Conservation (phyloP, 148 eudicot species). For the Talinum fruticosum region DNA sequence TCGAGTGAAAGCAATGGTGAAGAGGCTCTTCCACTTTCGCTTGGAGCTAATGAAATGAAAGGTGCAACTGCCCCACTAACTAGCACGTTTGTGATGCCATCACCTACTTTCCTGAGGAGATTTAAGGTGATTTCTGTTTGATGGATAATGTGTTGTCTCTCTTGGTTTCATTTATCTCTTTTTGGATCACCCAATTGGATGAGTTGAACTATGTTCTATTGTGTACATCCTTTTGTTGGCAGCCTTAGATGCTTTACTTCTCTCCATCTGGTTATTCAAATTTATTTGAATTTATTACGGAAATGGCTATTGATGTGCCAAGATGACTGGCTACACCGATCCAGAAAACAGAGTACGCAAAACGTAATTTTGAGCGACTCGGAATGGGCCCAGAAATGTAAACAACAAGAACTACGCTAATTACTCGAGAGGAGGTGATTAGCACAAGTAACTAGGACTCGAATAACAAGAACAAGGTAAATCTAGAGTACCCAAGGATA, state of each 20-base stretch:
- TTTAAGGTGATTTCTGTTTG: slow-evolving; percentile 58
- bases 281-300: not conserved
- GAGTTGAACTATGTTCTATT: not conserved
- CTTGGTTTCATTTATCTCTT: not conserved
- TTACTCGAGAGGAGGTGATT: too few relatives aligned
- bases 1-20: slow-evolving; percentile 39
- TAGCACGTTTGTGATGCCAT: slow-evolving; percentile 66
- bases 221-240: not conserved
- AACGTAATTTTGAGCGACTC: too few relatives aligned
- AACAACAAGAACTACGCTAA: too few relatives aligned
- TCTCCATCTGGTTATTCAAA: not conserved
- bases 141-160: not conserved
- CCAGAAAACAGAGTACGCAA: too few relatives aligned
- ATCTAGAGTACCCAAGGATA: too few relatives aligned
- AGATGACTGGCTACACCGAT: too few relatives aligned
- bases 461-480: too few relatives aligned
- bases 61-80: slow-evolving; percentile 56
- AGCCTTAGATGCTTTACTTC: not conserved
- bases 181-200: not conserved
- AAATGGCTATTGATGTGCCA: not conserved
- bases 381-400: too few relatives aligned
- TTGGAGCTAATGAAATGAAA: slow-evolving; percentile 76
- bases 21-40: slow-evolving; percentile 40
- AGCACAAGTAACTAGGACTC: too few relatives aligned
- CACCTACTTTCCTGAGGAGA: slow-evolving; percentile 86